Base-by-base conservation (phyloP, 2,329 filamentous ascomycete genomes). In the Phaeoacremonium minimum region DNA sequence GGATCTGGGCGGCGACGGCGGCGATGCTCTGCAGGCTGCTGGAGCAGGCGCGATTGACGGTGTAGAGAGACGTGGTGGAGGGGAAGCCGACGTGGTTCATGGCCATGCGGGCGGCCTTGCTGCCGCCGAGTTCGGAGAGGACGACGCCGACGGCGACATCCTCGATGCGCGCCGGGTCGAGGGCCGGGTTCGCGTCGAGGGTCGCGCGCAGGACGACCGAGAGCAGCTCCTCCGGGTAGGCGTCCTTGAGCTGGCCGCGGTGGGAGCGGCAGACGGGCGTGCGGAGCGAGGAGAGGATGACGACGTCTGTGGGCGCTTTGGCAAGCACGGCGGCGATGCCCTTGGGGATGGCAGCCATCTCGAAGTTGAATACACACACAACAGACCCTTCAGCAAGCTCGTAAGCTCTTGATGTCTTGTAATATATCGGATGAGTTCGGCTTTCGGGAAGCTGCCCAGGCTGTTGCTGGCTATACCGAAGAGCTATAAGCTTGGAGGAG, bases 91-190 rank as follows among this genome's bases (percentile, higher is more conserved):
- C 82, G 64, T 95, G 87, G 63, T 89, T 85, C 50, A 91, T 77
- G 30, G 88, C 88, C 87, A 94, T 95, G 46, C 90, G 85, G 2
- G 85, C 88, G 0, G 89, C 89, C 69, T 96, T 96, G 49, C 78
- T 83, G 40, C 90, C 90, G 46, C 90, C 90, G 12, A 96, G 83
- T 61, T 95, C 89, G 18, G 87, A 88, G 37, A 96, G 80, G 5
- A 96, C 90, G 20, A 88, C 89, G 47, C 90, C 91, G 38, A 96
- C 82, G 45, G 82, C 83, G 4, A 96, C 78, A 55, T 96, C 91
- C 50, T 94, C 73, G 46, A 91, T 80, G 32, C 73, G 64, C 4
- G 75, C 63, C 0, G 85, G 79, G 50, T 86, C 76, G 42, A 93
- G 77, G 48, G 80, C 79, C 3, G 87, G 85, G 55, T 85, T 83